Evolutionary conservation across 208 protist genomes (phyloP).

Genomic region (Dictyostelium gargantuum): DNA sequence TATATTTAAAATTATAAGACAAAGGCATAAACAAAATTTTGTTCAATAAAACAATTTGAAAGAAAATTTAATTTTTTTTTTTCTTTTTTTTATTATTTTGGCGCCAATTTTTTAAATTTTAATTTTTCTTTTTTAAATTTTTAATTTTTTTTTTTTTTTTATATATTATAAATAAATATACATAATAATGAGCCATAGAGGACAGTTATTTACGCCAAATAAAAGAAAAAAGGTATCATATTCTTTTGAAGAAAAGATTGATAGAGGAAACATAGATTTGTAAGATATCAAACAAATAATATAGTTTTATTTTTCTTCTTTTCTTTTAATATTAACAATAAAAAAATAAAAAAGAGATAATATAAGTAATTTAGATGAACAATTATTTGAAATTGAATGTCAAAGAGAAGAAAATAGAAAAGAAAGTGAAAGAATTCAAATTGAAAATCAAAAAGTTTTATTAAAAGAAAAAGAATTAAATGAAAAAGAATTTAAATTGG

Average conservation of each 20-base stretch:
- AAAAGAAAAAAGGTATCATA: slow-evolving; percentile 6
- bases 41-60: too few species aligned
- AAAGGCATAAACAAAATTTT: too few species aligned
- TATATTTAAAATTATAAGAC: too few species aligned
- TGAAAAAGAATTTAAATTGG: slow-evolving; percentile 20
- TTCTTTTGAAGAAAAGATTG: background rate
- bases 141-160: too few species aligned
- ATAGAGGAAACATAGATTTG: background rate
- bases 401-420: background rate
- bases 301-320: background rate
- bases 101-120: too few species aligned
- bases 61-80: too few species aligned
- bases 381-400: slow-evolving; percentile 10
- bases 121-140: too few species aligned
- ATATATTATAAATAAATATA: too few species aligned
- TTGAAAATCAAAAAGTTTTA: background rate
- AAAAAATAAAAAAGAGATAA: background rate
- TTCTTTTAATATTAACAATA: background rate
- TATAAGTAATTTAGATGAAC: background rate
- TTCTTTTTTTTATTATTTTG: too few species aligned
- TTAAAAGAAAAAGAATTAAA: slow-evolving; percentile 11
- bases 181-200: too few species aligned
- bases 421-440: background rate
- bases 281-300: background rate
- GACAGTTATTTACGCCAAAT: slow-evolving; percentile 19